Conservation (phyloP, 345 rosid genomes). For the Syzygium jambos region DNA sequence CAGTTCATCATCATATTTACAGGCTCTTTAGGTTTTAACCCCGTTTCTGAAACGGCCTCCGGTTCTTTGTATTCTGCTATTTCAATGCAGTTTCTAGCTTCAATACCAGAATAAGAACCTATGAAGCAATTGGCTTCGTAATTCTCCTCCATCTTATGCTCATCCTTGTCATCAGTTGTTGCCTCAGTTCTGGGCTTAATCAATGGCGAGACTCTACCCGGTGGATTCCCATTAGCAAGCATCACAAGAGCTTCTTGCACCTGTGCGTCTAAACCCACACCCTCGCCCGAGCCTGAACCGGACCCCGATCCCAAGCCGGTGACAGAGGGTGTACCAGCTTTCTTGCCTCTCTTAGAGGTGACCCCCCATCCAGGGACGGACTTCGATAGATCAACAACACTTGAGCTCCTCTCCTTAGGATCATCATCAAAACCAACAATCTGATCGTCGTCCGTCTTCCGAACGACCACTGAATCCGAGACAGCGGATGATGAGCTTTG, state of each 20-base stretch:
- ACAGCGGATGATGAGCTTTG: background rate
- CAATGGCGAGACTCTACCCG: background rate
- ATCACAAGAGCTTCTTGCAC: background rate
- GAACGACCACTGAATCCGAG: background rate
- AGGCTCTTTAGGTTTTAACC: background rate
- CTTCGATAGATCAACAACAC: constrained; percentile 11
- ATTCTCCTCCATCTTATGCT: background rate
- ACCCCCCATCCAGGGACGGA: constrained; percentile 13
- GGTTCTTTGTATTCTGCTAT: background rate
- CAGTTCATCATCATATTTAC: background rate
- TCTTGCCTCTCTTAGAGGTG: constrained; percentile 2
- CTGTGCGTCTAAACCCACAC: background rate
- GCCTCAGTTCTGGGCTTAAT: background rate
- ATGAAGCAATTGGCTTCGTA: background rate
- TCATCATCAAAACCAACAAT: background rate
- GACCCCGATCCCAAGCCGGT: background rate
- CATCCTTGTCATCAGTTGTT: background rate
- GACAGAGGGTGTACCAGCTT: background rate
- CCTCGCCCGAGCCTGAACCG: background rate
- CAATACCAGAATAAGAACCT: background rate
- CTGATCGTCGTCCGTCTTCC: background rate
- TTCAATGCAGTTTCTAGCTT: background rate
- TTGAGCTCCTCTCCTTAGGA: background rate
- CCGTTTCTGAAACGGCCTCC: background rate
- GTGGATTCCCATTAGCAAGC: background rate